phyloP scores from a whole-genome alignment of 164 flowering plant species.

The Magnolia officinalis region DNA sequence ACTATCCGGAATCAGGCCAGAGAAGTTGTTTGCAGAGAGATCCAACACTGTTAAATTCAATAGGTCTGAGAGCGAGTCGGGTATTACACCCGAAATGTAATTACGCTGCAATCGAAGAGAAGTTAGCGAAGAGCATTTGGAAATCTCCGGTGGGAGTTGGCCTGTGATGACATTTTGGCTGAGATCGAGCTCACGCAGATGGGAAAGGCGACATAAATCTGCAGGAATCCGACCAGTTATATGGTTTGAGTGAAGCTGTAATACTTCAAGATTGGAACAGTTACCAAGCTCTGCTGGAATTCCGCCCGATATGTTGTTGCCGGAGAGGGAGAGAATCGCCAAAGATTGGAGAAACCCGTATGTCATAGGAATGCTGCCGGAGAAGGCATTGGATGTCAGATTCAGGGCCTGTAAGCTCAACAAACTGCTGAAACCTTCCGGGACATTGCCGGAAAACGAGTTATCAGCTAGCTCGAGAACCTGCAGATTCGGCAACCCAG shows the following conservation, averaged over 20 bases:
- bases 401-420: constrained; percentile 43
- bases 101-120: constrained; percentile 37
- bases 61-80: constrained; percentile 40
- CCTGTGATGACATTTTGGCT: constrained; percentile 45
- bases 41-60: constrained; percentile 32
- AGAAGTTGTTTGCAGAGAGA: constrained; percentile 50
- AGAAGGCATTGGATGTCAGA: constrained; percentile 47
- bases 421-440: constrained; percentile 75
- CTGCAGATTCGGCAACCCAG: constrained; percentile 64
- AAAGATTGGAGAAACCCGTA: constrained; percentile 51
- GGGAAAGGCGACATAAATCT: constrained; percentile 41
- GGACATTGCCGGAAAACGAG: constrained; percentile 47
- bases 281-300: constrained; percentile 59
- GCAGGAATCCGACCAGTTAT: constrained; percentile 43
- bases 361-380: constrained; percentile 51
- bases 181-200: constrained; percentile 46
- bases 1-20: constrained; percentile 44
- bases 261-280: constrained; percentile 44
- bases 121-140: constrained; percentile 33
- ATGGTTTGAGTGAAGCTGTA: constrained; percentile 45
- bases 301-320: constrained; percentile 35
- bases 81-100: constrained; percentile 47
- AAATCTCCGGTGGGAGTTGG: constrained; percentile 36
- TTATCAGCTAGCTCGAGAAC: constrained; percentile 55
- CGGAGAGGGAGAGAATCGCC: constrained; percentile 45